These are phyloP conservation scores for Populus simonii DNA, from an alignment of 345 rosid genomes.

Conservation along the genomic window DNA sequence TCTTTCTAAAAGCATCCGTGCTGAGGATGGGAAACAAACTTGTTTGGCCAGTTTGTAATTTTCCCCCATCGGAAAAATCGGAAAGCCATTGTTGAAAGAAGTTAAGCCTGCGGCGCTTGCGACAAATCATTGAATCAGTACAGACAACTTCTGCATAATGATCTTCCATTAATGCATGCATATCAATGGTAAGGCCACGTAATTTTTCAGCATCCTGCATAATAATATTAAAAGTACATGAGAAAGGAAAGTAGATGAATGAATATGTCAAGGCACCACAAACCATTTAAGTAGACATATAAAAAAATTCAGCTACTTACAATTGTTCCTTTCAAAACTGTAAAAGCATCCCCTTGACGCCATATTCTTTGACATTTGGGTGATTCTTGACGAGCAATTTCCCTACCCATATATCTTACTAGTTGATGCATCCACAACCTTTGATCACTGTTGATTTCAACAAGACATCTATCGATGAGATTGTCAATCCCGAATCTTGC, in stretches of 20 bases:
- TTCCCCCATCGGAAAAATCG: neutral
- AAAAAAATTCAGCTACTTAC: no score
- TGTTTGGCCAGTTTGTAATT: neutral
- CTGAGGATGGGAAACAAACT: neutral
- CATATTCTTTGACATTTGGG: neutral
- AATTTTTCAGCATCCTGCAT: neutral
- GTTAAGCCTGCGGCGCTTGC: no score
- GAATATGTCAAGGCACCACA: no score
- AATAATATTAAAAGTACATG: neutral
- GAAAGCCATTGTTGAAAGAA: neutral
- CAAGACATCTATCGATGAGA: neutral
- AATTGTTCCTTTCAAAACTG: no score
- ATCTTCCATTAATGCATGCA: no score
- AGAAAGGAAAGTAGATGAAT: neutral
- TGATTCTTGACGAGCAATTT: neutral
- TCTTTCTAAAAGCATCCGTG: neutral
- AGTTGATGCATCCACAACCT: neutral
- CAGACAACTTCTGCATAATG: no score
- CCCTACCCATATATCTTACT: neutral
- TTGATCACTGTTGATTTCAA: neutral
- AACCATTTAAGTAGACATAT: no score
- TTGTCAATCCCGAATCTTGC: neutral
- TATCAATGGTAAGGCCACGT: no score
- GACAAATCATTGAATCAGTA: no score
- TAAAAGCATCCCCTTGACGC: no score